Conservation (phyloP, 352 stramenopile genomes). For the Phytophthora citricola region DNA sequence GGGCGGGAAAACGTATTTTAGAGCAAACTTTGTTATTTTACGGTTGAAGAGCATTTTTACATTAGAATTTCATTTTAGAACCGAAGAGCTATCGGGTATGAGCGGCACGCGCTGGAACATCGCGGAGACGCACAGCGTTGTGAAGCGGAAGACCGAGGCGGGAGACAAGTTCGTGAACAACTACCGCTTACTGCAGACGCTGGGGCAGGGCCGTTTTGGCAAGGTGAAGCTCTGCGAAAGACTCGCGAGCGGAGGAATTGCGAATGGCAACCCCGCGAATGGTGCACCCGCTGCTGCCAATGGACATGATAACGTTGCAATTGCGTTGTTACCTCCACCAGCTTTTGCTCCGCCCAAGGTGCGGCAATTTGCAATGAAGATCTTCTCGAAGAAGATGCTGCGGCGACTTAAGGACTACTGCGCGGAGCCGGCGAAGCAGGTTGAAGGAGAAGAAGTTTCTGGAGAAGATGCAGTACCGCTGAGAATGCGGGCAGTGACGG, state of each 20-base stretch:
- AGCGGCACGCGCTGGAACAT: conserved; percentile 64
- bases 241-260: conserved; percentile 23
- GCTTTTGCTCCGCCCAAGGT: conserved; percentile 32
- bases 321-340: conserved; percentile 10
- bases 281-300: not conserved
- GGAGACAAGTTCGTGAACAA: conserved; percentile 82
- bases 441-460: not conserved
- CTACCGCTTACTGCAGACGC: conserved; percentile 71
- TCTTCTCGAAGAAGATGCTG: conserved; percentile 82
- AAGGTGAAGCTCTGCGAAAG: conserved; percentile 89
- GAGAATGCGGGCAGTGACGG: conserved; percentile 79
- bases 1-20: conserved; percentile 1
- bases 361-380: conserved; percentile 84
- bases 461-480: conserved; percentile 12
- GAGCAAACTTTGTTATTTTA: not conserved
- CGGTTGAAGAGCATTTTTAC: conserved; percentile 1
- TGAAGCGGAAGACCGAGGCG: conserved; percentile 53
- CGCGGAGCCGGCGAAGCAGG: conserved; percentile 26
- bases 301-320: conserved; percentile 4
- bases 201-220: conserved; percentile 83
- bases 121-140: conserved; percentile 61
- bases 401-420: conserved; percentile 84
- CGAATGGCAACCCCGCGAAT: not conserved
- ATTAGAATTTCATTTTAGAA: not conserved
- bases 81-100: conserved; percentile 2